phyloP scores from a whole-genome alignment of 2,329 filamentous ascomycete genomes.

The Cordyceps militaris region DNA sequence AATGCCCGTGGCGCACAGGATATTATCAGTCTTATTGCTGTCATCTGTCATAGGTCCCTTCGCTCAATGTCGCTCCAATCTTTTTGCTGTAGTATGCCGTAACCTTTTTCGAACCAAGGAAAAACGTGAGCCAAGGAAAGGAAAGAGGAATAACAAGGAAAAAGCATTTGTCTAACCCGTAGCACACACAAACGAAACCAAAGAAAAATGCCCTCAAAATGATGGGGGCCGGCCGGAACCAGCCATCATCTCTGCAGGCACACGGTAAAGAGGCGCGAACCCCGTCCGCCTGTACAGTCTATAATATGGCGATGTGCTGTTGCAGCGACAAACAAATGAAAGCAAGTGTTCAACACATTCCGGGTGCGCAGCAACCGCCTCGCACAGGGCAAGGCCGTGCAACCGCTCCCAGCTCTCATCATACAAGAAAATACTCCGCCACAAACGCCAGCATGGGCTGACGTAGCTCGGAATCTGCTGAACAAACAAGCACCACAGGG shows the following conservation, averaged over 20 bases:
- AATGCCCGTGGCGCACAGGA: neutral
- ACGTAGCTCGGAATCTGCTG: conserved; percentile 5
- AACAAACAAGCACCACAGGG: conserved; percentile 15
- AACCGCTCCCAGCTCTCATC: neutral
- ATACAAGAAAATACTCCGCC: conserved; percentile 1
- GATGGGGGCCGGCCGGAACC: conserved; percentile 22
- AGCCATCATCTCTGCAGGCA: conserved; percentile 22
- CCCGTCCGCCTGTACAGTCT: conserved; percentile 31
- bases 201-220: neutral
- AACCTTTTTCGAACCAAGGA: neutral
- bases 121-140: neutral
- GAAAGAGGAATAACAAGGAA: conserved; percentile 11
- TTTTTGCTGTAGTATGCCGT: conserved; percentile 7
- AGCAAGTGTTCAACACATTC: conserved; percentile 6
- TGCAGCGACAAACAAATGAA: conserved; percentile 11
- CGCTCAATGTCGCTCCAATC: conserved; percentile 6
- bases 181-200: conserved; percentile 5
- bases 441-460: neutral
- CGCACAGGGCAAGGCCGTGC: neutral
- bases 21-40: conserved; percentile 11
- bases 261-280: conserved; percentile 26
- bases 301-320: conserved; percentile 19
- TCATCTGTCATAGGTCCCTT: conserved; percentile 2
- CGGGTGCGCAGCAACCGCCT: neutral
- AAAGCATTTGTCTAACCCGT: conserved; percentile 12